Percentiles rank a stretch among this genome's conserved stretches.
phyloP scores from a whole-genome alignment of 192 early-diverging fungal species.

The Umbelopsis vinacea region DNA sequence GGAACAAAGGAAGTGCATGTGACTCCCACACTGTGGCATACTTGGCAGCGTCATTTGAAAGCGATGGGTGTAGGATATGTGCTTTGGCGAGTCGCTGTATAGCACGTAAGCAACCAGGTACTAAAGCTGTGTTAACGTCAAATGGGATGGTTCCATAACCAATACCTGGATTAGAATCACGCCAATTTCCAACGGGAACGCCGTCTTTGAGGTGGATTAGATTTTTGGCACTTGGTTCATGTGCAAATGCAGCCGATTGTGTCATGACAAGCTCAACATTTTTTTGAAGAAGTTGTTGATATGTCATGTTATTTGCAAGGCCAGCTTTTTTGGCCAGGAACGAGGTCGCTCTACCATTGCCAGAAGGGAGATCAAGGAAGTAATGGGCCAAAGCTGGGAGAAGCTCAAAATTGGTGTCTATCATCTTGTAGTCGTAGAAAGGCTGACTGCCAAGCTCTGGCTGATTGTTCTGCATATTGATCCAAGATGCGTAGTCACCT shows the following conservation, averaged over 20 bases:
- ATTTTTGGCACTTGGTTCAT: slow-evolving; percentile 4
- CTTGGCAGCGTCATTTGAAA: neutral
- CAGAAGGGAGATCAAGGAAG: slow-evolving; percentile 10
- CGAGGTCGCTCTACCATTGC: neutral
- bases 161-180: slow-evolving; percentile 9
- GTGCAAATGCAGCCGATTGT: neutral
- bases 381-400: slow-evolving; percentile 21
- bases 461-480: slow-evolving; percentile 6
- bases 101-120: slow-evolving; percentile 4
- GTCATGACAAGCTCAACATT: slow-evolving; percentile 19
- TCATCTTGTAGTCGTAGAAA: slow-evolving; percentile 19
- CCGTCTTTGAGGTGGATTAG: slow-evolving; percentile 10
- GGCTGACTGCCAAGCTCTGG: neutral
- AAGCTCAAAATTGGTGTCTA: slow-evolving; percentile 12
- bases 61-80: neutral
- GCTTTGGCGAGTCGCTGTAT: neutral
- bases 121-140: slow-evolving; percentile 16
- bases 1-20: neutral
- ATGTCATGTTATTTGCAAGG: neutral
- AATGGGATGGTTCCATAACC: slow-evolving; percentile 3
- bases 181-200: slow-evolving; percentile 17
- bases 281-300: neutral
- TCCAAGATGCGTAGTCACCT: slow-evolving; percentile 22
- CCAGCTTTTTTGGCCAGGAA: slow-evolving; percentile 3
- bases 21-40: slow-evolving; percentile 16